phyloP scores from a whole-genome alignment of 371 early-diverging fungal genomes.

The Basidiobolus heterosporus region DNA sequence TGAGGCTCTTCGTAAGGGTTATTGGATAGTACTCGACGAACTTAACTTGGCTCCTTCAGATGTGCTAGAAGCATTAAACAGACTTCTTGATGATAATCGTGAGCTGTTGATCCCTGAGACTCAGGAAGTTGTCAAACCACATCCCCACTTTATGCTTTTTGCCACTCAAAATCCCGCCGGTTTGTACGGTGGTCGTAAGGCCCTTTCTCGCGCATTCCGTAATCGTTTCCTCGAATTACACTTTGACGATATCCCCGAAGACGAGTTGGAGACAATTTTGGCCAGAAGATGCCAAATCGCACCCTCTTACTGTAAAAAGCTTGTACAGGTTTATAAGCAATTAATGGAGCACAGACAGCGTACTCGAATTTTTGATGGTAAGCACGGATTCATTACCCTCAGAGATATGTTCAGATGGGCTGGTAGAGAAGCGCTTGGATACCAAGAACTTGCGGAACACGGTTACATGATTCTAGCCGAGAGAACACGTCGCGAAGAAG shows the following conservation, averaged over 20 bases:
- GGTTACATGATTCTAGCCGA: constrained; percentile 95
- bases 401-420: constrained; percentile 99
- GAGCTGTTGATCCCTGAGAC: constrained; percentile 96
- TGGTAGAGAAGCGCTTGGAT: constrained; percentile 58
- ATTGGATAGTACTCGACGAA: constrained; percentile 99
- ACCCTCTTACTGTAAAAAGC: constrained; percentile 71
- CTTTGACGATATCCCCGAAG: constrained; percentile 85
- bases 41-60: constrained; percentile 98
- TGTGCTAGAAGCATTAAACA: constrained; percentile 97
- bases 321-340: constrained; percentile 75
- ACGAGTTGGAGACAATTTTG: constrained; percentile 77
- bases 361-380: constrained; percentile 82
- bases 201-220: constrained; percentile 96
- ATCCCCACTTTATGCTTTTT: constrained; percentile 96
- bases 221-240: constrained; percentile 97
- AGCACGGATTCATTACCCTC: constrained; percentile 86
- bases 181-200: constrained; percentile 96
- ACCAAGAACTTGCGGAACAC: constrained; percentile 72
- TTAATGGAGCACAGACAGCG: constrained; percentile 66
- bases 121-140: constrained; percentile 86
- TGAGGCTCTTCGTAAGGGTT: constrained; percentile 87
- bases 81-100: constrained; percentile 97
- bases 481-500: constrained; percentile 69
- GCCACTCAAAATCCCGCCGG: constrained; percentile 99
- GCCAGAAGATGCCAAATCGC: constrained; percentile 71